Base-by-base conservation (phyloP, 2,329 filamentous ascomycete species). In the Apiospora koreana region DNA sequence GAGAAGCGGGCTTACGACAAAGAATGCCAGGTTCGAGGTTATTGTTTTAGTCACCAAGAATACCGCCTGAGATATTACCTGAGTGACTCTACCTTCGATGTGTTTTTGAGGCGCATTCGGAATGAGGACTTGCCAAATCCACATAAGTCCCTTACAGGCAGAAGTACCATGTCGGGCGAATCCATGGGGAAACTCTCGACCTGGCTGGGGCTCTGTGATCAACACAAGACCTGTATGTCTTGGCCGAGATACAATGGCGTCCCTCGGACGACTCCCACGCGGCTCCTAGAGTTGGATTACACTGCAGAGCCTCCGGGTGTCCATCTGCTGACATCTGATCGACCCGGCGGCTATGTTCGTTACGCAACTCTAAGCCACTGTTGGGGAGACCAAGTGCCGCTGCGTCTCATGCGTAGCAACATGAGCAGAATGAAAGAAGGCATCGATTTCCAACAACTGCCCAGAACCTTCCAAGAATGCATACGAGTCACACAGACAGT, bases 301-400 rank as follows among this genome's bases (percentile, higher is more conserved):
- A 25, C 46, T 5, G n/a, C 14, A 14, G 46, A 48, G n/a, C 46
- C 46, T 23, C 46, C 46, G n/a, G 25, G 9, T 23, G 46, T 25
- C 5, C 8, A 12, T 12, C 12, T 48, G n/a, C 0, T 48, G 6
- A 25, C n/a, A 35, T 67, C 23, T 18, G 8, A 12, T 18, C 43
- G 21, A 35, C 46, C 25, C 2, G 3, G 46, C n/a, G n/a, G 46
- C 8, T 10, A 48, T 25, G n/a, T 25, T 48, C 46, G 35, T 9
- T 65, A 65, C 38, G 48, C 28, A 1, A 70, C 69, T 46, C 43
- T 70, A 18, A 68, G 69, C 41, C 69, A 70, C 38, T 38, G 69
- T 8, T 70, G 69, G 69, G 42, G 35, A 65, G 18, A 45, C 12
- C 46, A 48, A 14, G n/a, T 48, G n/a, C 46, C 46, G 9, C 46